Evolutionary conservation across 1,139 yeast genomes (phyloP), one percentile per base, ranked within the genome.

Genomic region (Suhomyces coccinellae): DNA sequence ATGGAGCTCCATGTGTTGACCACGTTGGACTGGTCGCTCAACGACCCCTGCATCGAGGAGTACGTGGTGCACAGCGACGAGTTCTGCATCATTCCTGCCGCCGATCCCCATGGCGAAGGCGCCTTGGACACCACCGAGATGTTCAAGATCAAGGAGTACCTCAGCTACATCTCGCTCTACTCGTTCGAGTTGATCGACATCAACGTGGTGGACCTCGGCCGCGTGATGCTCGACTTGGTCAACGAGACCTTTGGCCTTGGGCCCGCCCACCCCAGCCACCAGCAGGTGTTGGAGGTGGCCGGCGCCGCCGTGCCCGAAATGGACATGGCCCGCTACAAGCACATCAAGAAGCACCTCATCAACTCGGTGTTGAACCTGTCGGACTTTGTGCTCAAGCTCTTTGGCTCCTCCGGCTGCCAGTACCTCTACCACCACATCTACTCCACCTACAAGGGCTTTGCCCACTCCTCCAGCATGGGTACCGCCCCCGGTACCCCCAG

Each of bases 11-110:
- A 83, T 55, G 79, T 83, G 31, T 63, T 83, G 52, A 73, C 73
- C 44, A 82, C 87, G 0, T 69, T 83, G 53, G 78, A 77, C 50
- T 83, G 88, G 88, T 75, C 75, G 33, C 67, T 83, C 45, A 74
- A 71, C 50, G 86, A 80, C 55, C 82, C 86, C 9, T 69, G 75
- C 47, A 67, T 82, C 45, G 81, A 78, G 47, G 85, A 82, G 53
- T 83, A 64, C 51, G 57, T 73, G 38, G 52, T 69, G 11, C 51
- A 57, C 31, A 61, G 69, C 32, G 50, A 58, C 13, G 78, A 73
- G 46, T 67, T 69, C 49, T 61, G 59, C 47, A 57, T 67, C 30
- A 40, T 55, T 13, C 51, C 57, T 13, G 40, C 30, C 7, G 16
- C 31, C 10, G 14, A 14, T 4, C 31, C 28, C 13, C 36, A 38